Base-by-base conservation (phyloP, 768 basidiomycete genomes). In the Auriscalpium vulgare region DNA sequence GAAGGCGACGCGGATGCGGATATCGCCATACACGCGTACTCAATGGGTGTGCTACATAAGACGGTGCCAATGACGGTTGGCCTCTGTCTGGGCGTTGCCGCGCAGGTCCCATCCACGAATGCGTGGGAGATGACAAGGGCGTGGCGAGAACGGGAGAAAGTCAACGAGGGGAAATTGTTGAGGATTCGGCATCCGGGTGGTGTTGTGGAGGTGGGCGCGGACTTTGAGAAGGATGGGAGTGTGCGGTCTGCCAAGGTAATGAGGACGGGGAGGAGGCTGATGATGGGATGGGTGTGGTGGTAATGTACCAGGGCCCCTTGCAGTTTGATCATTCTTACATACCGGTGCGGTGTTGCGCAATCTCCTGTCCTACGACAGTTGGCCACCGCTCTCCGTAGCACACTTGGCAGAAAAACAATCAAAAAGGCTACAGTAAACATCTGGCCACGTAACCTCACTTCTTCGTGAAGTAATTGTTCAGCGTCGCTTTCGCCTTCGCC, bases 1-100 rank as follows among this genome's bases (percentile, higher is more conserved):
- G 9, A 56, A 54, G 50, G 69, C 67, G 66, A 66, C 38, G 54
- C 67, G 19, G 66, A 66, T 11, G 76, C 74, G 5, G 78, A 86
- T 62, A 73, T 87, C 50, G 70, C 72, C 21, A 71, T 84, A 11
- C 75, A 82, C 54, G 81, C 86, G 8, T 72, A 84, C 34, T 85
- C 85, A 0, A 86, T 89, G 86, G 85, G 85, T 1, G 78, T 83
- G 4, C 68, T 83, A 14, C 84, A 88, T 66, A 81, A 81, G 56
- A 85, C 88, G 0, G 78, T 87, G 0, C 85, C 84, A 0, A 83
- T 88, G 82, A 88, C 85, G 0, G 81, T 89, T 4, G 85, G 81
- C 0, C 71, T 87, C 36, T 83, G 85, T 61, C 74, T 85, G 8
- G 86, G 85, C 0, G 84, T 87, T 16, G 84, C 85, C 0, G 73